Conservation (phyloP, 2,329 filamentous ascomycete species). For the Fusarium chaquense region DNA sequence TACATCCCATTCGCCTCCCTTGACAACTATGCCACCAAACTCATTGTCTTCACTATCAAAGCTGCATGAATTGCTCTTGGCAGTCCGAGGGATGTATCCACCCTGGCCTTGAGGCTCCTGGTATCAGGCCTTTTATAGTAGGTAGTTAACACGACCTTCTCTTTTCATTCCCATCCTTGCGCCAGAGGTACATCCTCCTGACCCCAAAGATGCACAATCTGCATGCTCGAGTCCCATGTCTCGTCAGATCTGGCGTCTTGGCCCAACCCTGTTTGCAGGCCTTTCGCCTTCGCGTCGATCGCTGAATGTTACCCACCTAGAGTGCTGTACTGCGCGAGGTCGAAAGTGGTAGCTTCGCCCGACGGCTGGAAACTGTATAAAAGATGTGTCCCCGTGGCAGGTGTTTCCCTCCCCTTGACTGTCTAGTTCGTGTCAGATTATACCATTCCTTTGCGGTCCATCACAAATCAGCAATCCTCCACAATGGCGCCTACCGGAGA, state of each 20-base stretch:
- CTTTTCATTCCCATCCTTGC: constrained; percentile 38
- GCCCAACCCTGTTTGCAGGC: constrained; percentile 1
- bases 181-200: constrained; percentile 29
- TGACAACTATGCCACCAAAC: background rate
- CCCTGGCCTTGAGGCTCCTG: constrained; percentile 32
- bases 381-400: background rate
- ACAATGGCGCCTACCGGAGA: constrained; percentile 51
- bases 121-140: constrained; percentile 35
- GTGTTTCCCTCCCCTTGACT: background rate
- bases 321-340: constrained; percentile 3
- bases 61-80: constrained; percentile 23
- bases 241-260: constrained; percentile 30
- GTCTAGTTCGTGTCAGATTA: constrained; percentile 6
- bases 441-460: constrained; percentile 8
- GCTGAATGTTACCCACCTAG: constrained; percentile 6
- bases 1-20: constrained; percentile 16
- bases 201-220: constrained; percentile 5
- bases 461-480: background rate
- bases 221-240: constrained; percentile 4
- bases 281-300: constrained; percentile 27
- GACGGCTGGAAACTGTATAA: constrained; percentile 25
- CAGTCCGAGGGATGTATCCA: constrained; percentile 10
- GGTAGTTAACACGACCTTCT: constrained; percentile 37
- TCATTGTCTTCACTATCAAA: constrained; percentile 5
- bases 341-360: constrained; percentile 21